These are phyloP conservation scores for Xenoacremonium recifei DNA, from an alignment of 2,329 filamentous ascomycete species.

Conservation along the genomic window DNA sequence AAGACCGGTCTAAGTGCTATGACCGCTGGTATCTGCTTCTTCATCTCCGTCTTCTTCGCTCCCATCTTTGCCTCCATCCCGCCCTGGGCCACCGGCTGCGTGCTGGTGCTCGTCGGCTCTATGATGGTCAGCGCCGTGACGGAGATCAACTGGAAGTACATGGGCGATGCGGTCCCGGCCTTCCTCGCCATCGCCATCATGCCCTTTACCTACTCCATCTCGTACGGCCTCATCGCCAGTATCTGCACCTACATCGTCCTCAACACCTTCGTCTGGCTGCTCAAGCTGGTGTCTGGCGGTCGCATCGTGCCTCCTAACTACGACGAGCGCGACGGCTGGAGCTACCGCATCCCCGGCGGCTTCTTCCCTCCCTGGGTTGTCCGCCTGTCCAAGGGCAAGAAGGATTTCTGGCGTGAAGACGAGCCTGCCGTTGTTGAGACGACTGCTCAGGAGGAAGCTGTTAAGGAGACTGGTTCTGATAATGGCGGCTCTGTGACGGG, in stretches of 20 bases:
- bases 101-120: slow-evolving; percentile 82
- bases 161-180: slow-evolving; percentile 79
- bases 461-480: slow-evolving; percentile 19
- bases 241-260: slow-evolving; percentile 75
- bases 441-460: slow-evolving; percentile 9
- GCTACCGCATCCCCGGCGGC: slow-evolving; percentile 72
- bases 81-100: slow-evolving; percentile 85
- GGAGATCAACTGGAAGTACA: slow-evolving; percentile 87
- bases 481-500: slow-evolving; percentile 21
- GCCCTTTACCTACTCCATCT: slow-evolving; percentile 89
- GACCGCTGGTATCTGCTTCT: slow-evolving; percentile 76
- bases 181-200: slow-evolving; percentile 83
- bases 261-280: slow-evolving; percentile 68
- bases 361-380: slow-evolving; percentile 72
- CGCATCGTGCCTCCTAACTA: slow-evolving; percentile 74
- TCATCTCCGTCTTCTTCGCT: slow-evolving; percentile 85
- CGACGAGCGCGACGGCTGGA: slow-evolving; percentile 76
- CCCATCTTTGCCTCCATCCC: slow-evolving; percentile 89
- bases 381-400: slow-evolving; percentile 64
- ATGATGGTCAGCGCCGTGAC: slow-evolving; percentile 79
- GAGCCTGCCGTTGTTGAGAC: slow-evolving; percentile 19
- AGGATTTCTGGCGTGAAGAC: slow-evolving; percentile 65
- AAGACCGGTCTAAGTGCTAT: slow-evolving; percentile 83
- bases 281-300: slow-evolving; percentile 65
- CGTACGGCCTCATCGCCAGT: slow-evolving; percentile 80